Base-by-base conservation (phyloP, 2,329 filamentous ascomycete species). In the Fusarium hainanense region DNA sequence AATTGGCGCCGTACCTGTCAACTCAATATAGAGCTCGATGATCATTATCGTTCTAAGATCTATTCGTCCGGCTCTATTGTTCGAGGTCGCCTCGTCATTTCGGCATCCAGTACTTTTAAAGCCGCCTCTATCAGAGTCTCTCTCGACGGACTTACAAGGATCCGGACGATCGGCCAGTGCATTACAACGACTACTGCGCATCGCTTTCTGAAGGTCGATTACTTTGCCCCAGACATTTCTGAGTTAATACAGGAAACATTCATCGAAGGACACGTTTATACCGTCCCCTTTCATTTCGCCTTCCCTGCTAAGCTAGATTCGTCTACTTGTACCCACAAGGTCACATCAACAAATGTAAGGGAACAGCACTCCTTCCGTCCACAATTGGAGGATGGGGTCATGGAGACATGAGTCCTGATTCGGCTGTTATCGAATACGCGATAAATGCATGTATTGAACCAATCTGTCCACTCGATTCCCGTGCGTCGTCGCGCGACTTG, bases 141-240 rank as follows among this genome's bases (percentile, higher is more conserved):
- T 11, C 27, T 54, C 16, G 21, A 44, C 18, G 27, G 51, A 13
- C 14, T 21, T 25, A 44, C 51, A 23, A 54, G 6, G 12, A 44
- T 44, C 11, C 21, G 41, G 8, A 10, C 12, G 12, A 11, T 20
- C 10, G 41, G 51, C 5, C 51, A 44, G 20, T 12, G 23, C 2
- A 25, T 54, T 13, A 54, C 40, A 20, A 44, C 40, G 4, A 44
- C 41, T 8, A 44, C 51, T 25, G n/a, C 18, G 7, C 51, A 54
- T 11, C 51, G 16, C 12, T 54, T 54, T 25, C 7, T 54, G 10
- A 44, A 32, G 28, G 6, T 34, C 6, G 40, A 25, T 18, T 32
- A 11, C 10, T 11, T 34, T 11, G 7, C 27, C 9, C 20, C 40
- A 1, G 40, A 34, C 4, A 32, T 44, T 18, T 11, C 20, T 2